Conservation (phyloP, 2,329 filamentous ascomycete genomes). For the Nemania sp. region DNA sequence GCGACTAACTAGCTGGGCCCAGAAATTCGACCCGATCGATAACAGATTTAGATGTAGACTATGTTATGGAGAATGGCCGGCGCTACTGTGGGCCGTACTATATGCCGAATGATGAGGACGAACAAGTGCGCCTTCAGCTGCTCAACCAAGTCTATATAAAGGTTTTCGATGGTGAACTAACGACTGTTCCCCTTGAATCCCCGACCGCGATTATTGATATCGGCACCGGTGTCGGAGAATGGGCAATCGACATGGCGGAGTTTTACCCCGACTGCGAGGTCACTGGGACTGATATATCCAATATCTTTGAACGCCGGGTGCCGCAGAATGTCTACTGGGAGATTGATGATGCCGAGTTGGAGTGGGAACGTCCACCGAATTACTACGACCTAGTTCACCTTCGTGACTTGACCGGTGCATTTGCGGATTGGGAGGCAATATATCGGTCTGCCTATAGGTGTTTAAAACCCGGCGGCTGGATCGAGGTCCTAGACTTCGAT, state of each 20-base stretch:
- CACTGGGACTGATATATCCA: slow-evolving; percentile 61
- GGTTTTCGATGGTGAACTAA: slow-evolving; percentile 50
- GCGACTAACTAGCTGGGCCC: slow-evolving; percentile 19
- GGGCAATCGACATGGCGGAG: slow-evolving; percentile 58
- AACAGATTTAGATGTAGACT: slow-evolving; percentile 56
- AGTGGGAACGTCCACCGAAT: slow-evolving; percentile 58
- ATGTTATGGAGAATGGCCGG: slow-evolving; percentile 62
- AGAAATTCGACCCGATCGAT: slow-evolving; percentile 51
- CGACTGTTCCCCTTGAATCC: slow-evolving; percentile 47
- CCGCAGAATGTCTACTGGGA: slow-evolving; percentile 64
- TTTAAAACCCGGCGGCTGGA: slow-evolving; percentile 60
- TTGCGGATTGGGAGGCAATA: slow-evolving; percentile 58
- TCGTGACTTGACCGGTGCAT: slow-evolving; percentile 58
- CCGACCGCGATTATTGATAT: slow-evolving; percentile 57
- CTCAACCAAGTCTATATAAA: slow-evolving; percentile 66
- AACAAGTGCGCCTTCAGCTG: slow-evolving; percentile 65
- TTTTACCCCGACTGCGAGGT: slow-evolving; percentile 57
- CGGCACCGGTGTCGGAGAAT: slow-evolving; percentile 60
- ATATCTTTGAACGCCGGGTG: slow-evolving; percentile 59
- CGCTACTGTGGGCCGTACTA: slow-evolving; percentile 65
- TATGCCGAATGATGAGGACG: slow-evolving; percentile 68
- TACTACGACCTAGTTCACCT: slow-evolving; percentile 61
- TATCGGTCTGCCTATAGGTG: slow-evolving; percentile 57
- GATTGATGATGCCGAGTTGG: slow-evolving; percentile 60
- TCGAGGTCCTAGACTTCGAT: slow-evolving; percentile 60